These are phyloP conservation scores for Cladosporium cucumerinum DNA, from an alignment of 2,329 filamentous ascomycete species.

Conservation along the genomic window DNA sequence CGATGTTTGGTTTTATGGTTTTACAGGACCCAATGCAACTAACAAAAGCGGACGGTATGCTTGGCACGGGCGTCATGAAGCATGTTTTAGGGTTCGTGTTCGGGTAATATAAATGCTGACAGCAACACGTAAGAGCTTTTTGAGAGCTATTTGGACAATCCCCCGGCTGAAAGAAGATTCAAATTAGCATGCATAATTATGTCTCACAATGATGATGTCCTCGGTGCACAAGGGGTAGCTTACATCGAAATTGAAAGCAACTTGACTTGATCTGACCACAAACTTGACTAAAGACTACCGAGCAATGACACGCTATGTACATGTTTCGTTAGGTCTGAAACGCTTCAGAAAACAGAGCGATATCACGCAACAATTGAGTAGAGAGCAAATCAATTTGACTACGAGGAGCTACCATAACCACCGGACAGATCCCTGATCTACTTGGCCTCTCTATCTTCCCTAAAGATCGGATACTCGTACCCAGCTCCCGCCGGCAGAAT, in stretches of 20 bases:
- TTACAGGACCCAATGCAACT: neutral
- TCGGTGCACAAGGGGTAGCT: neutral
- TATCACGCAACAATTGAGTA: neutral
- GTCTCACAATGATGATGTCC: neutral
- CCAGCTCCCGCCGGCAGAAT: constrained; percentile 23
- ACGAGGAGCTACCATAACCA: neutral
- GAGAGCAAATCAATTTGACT: neutral
- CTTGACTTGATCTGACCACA: neutral
- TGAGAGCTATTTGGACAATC: neutral
- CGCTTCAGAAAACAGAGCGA: neutral
- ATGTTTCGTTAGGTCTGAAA: neutral
- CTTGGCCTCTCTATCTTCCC: constrained; percentile 7
- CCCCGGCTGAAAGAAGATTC: neutral
- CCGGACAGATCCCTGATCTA: neutral
- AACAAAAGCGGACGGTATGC: constrained; percentile 1
- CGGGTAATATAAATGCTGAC: neutral
- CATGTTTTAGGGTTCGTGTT: neutral
- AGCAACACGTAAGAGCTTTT: neutral
- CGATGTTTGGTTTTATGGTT: neutral
- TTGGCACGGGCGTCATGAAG: constrained; percentile 1
- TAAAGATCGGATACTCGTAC: constrained; percentile 27
- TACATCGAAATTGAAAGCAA: neutral
- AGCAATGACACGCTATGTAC: neutral
- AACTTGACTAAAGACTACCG: neutral
- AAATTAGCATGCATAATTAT: neutral